phyloP scores from a whole-genome alignment of 257 asterid species.

The Sherardia arvensis region DNA sequence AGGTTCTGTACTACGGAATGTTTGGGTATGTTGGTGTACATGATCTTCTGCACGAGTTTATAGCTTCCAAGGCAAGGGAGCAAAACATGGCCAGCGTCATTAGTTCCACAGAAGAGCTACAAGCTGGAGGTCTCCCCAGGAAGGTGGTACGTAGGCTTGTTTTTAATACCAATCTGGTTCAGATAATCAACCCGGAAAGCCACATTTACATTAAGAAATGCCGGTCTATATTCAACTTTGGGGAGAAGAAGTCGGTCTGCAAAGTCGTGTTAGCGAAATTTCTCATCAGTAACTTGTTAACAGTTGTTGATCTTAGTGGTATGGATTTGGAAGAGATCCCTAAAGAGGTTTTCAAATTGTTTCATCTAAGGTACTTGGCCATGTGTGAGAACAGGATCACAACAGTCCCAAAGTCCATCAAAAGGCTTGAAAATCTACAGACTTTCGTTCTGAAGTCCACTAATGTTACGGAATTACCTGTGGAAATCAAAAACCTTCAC shows the following conservation, averaged over 20 bases:
- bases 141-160: constrained; percentile 13
- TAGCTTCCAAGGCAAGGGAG: constrained; percentile 12
- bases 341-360: constrained; percentile 15
- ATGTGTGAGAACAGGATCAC: background rate
- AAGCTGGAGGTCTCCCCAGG: background rate
- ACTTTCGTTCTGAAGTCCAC: too few relatives aligned
- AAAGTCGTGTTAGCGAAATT: background rate
- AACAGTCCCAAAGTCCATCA: background rate
- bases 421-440: constrained; percentile 12
- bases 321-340: constrained; percentile 13
- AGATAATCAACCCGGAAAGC: background rate
- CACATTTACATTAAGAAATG: background rate
- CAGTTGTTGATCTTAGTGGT: constrained; percentile 14
- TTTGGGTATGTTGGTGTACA: constrained; percentile 4
- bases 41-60: constrained; percentile 9
- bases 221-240: constrained; percentile 5
- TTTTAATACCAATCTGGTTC: background rate
- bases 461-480: constrained; percentile 6
- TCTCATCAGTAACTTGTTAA: constrained; percentile 5
- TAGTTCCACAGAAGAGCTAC: background rate
- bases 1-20: background rate
- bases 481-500: constrained; percentile 14
- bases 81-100: constrained; percentile 8
- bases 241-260: background rate
- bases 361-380: constrained; percentile 16